Evolutionary conservation across 768 basidiomycete genomes (phyloP), one percentile per base, ranked within the genome.

Genomic region (Nidularia pulvinata): DNA sequence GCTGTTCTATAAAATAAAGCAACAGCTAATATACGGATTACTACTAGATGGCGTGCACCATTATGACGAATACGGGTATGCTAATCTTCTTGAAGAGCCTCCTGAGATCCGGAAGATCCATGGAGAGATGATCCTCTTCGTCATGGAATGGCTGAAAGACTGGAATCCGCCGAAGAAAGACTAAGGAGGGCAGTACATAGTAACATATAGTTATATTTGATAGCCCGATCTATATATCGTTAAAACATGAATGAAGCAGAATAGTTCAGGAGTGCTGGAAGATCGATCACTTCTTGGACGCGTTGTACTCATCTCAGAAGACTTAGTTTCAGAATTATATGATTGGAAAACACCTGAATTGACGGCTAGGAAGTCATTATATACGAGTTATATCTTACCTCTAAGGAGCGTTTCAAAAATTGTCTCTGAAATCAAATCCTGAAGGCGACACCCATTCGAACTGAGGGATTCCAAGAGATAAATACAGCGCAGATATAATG

Each of bases 91-190:
- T 0, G 70, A 79, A 22, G 95, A 96, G 62, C 95, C 95, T 5
- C 65, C 71, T 6, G 81, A 90, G 60, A 97, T 98, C 57, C 77
- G 78, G 55, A 80, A 83, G 60, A 88, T 98, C 25, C 96, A 98
- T 59, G 68, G 66, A 33, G 86, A 94, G 63, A 92, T 88, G 77
- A 80, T 94, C 44, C 72, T 67, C 13, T 96, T 98, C 64, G 91
- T 97, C 9, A 71, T 69, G 46, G 78, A 76, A 32, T 98, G 95
- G 96, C 59, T 83, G 55, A 71, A 72, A 61, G 79, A 80, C 54
- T 80, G 75, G 71, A 71, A 72, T 51, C 55, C 63, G 7, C 67
- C 71, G 1, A 60, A 58, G 55, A 55, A 57, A 34, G 36, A 55
- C 30, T 55, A 55, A 52, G 52, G 9, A 46, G 44, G 22, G 3